Evolutionary conservation across 495 filamentous ascomycete genomes (phyloP), one percentile per base, ranked within the genome.

Genomic region (Penicillium cinerascens): DNA sequence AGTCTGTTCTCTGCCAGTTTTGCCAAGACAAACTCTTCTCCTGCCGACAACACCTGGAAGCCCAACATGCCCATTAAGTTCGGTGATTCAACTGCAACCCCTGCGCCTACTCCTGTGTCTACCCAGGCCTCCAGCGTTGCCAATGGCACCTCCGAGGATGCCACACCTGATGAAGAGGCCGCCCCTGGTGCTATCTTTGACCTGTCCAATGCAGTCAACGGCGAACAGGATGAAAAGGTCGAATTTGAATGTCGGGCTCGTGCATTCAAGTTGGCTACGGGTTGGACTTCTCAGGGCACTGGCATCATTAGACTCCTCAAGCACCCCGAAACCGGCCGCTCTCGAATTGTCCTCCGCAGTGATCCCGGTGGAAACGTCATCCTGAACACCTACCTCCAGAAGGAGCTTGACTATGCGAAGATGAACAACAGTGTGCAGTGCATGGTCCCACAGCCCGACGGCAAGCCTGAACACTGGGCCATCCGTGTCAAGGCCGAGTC

Each of bases 321-420:
- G 59, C 75, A 91, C 67, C 82, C 82, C 51, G 72, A 74, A 1
- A 87, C 82, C 0, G 78, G 78, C 1, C 74, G 76, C 11, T 75
- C 83, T 10, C 83, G 88, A 33, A 66, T 90, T 48, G 67, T 92
- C 22, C 59, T 90, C 42, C 79, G 88, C 25, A 80, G 78, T 13
- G 86, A 90, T 44, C 87, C 86, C 0, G 79, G 82, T 52, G 88
- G 88, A 20, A 81, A 82, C 16, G 66, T 91, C 15, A 73, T 86
- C 4, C 61, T 92, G 49, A 92, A 92, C 70, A 80, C 85, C 35
- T 59, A 70, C 13, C 61, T 91, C 17, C 74, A 85, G 27, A 72
- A 81, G 21, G 68, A 77, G 13, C 66, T 85, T 7, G 74, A 73
- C 1, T 92, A 89, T 67, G 76, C 75, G 44, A 59, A 67, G 5